phyloP scores from a whole-genome alignment of 768 basidiomycete genomes.

The Panellus pusillus region DNA sequence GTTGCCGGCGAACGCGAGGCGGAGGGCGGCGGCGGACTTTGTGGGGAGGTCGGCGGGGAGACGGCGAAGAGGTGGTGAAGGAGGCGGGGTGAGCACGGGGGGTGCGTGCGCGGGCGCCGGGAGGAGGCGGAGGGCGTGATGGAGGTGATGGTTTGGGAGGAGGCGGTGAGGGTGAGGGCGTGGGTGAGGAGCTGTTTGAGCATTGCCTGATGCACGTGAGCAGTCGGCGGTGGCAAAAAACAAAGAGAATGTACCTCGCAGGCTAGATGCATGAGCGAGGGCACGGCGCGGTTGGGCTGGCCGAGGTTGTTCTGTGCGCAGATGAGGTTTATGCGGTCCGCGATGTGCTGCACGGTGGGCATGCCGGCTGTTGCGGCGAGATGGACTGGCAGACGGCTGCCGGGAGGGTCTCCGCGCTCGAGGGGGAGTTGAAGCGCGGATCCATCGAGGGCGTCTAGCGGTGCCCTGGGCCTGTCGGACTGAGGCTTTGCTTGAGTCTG shows the following conservation, averaged over 20 bases:
- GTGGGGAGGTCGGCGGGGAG: conserved; percentile 75
- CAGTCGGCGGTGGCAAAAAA: too few relatives aligned
- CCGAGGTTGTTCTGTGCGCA: conserved; percentile 74
- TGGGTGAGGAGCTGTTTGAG: conserved; percentile 83
- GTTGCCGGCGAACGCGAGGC: conserved; percentile 52
- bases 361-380: conserved; percentile 73
- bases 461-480: too few relatives aligned
- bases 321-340: conserved; percentile 78
- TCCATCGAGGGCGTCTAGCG: too few relatives aligned
- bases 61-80: conserved; percentile 80
- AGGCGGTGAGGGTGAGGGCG: conserved; percentile 72
- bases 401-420: conserved; percentile 74
- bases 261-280: conserved; percentile 72
- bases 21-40: conserved; percentile 74
- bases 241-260: too few relatives aligned
- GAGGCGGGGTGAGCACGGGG: conserved; percentile 67
- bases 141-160: conserved; percentile 75
- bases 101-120: conserved; percentile 39
- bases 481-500: too few relatives aligned
- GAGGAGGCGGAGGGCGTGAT: conserved; percentile 46
- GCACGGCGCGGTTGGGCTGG: conserved; percentile 59
- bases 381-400: conserved; percentile 69
- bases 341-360: conserved; percentile 73
- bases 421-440: too few relatives aligned
- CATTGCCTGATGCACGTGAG: too few relatives aligned